A percentile compares a stretch with the other conserved stretches of the same genome.
Conservation (phyloP, 2,329 filamentous ascomycete genomes). For the Sarocladium strictum region DNA sequence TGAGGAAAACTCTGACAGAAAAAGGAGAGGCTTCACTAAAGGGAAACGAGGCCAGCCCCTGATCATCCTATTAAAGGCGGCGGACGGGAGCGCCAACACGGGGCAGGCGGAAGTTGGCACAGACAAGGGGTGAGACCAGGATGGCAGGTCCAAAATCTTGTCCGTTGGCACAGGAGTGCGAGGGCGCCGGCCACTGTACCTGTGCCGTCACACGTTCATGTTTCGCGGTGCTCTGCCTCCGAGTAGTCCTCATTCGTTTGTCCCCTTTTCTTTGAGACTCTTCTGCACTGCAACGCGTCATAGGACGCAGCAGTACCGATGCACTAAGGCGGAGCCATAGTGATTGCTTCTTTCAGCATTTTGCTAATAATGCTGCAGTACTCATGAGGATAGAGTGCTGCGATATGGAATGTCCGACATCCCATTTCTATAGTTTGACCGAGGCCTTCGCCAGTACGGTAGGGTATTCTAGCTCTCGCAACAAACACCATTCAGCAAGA, state of each 20-base stretch:
- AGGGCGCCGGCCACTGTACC: background rate
- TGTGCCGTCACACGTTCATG: constrained; percentile 1
- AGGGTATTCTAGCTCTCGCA: no score
- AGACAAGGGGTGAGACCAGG: constrained; percentile 7
- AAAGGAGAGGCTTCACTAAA: background rate
- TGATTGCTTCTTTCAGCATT: background rate
- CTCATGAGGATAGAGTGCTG: background rate
- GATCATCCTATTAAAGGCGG: constrained; percentile 5
- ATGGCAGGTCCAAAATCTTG: background rate
- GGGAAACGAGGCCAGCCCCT: constrained; percentile 7
- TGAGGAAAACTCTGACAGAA: constrained; percentile 7
- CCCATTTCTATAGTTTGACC: background rate
- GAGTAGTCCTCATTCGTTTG: background rate
- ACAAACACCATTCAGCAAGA: no score
- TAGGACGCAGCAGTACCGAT: background rate
- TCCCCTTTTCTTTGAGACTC: background rate
- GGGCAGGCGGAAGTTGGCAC: constrained; percentile 8
- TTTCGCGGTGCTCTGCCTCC: constrained; percentile 1
- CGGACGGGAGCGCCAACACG: constrained; percentile 9
- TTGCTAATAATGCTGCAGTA: background rate
- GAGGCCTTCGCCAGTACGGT: background rate
- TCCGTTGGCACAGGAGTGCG: background rate
- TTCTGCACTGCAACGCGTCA: background rate
- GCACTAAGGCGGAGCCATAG: background rate
- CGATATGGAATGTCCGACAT: background rate